A percentile compares a stretch with the other conserved stretches of the same genome.
These are phyloP conservation scores for Multifurca ochricompacta DNA, from an alignment of 768 basidiomycete genomes.

Conservation along the genomic window DNA sequence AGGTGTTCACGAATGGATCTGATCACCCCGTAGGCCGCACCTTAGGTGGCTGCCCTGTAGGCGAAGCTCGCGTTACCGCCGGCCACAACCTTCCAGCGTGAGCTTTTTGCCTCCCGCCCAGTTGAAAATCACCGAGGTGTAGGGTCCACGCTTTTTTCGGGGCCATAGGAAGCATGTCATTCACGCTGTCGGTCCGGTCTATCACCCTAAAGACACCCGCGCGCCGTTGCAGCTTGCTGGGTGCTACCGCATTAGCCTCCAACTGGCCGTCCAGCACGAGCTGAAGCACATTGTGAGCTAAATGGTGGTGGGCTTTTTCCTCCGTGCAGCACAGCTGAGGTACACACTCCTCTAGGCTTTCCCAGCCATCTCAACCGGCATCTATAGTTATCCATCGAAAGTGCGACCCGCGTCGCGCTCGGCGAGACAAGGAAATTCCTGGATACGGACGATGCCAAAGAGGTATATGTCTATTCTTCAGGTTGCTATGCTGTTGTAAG, in stretches of 20 bases:
- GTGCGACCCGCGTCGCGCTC: constrained; percentile 67
- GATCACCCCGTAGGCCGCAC: constrained; percentile 35
- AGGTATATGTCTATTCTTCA: constrained; percentile 23
- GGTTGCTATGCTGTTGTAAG: neutral
- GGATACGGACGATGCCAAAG: constrained; percentile 42
- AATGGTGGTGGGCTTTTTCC: too few species aligned
- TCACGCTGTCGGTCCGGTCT: constrained; percentile 77
- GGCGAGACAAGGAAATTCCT: constrained; percentile 47
- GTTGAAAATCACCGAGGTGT: too few species aligned
- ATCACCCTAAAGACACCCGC: constrained; percentile 35
- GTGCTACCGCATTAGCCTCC: constrained; percentile 59
- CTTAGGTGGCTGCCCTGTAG: constrained; percentile 61
- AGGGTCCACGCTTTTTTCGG: neutral
- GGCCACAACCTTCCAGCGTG: constrained; percentile 75
- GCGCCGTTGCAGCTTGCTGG: constrained; percentile 52
- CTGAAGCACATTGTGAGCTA: constrained; percentile 59
- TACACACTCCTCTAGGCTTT: constrained; percentile 64
- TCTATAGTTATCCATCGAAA: constrained; percentile 68
- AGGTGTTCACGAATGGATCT: neutral
- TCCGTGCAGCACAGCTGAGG: neutral
- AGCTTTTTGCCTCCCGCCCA: constrained; percentile 26
- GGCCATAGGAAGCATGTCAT: constrained; percentile 58
- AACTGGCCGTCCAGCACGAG: constrained; percentile 51
- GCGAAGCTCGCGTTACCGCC: constrained; percentile 70
- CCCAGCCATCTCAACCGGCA: constrained; percentile 70